phyloP scores from a whole-genome alignment of 108 stramenopile species.

The Skeletonema costatum region DNA sequence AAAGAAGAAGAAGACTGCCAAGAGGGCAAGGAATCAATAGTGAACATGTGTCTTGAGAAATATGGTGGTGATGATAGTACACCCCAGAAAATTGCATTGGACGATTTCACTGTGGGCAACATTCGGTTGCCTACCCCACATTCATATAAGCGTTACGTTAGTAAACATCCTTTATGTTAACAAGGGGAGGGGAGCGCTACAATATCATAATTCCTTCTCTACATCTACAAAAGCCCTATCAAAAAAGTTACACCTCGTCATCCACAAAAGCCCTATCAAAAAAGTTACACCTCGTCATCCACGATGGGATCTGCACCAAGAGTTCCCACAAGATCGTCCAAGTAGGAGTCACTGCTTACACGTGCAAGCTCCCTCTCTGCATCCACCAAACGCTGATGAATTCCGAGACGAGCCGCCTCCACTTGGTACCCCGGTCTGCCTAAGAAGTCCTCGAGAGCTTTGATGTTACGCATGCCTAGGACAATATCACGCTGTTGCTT shows the following conservation, averaged over 20 bases:
- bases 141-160: background rate
- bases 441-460: constrained; percentile 54
- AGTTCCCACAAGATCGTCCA: constrained; percentile 53
- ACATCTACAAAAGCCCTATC: background rate
- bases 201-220: background rate
- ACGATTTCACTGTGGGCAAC: background rate
- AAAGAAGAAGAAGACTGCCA: constrained; percentile 52
- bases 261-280: background rate
- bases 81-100: background rate
- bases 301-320: constrained; percentile 61
- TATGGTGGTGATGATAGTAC: background rate
- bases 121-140: background rate
- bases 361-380: constrained; percentile 49
- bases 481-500: constrained; percentile 55
- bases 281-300: background rate
- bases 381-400: constrained; percentile 40
- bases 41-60: background rate
- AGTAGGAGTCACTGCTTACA: constrained; percentile 41
- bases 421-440: constrained; percentile 51
- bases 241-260: background rate
- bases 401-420: constrained; percentile 47
- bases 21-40: constrained; percentile 12
- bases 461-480: constrained; percentile 52
- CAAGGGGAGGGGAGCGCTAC: background rate
- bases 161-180: background rate